Evolutionary conservation across 345 rosid species (phyloP), one percentile per base, ranked within the genome.

Genomic region (Carallia brachiata): DNA sequence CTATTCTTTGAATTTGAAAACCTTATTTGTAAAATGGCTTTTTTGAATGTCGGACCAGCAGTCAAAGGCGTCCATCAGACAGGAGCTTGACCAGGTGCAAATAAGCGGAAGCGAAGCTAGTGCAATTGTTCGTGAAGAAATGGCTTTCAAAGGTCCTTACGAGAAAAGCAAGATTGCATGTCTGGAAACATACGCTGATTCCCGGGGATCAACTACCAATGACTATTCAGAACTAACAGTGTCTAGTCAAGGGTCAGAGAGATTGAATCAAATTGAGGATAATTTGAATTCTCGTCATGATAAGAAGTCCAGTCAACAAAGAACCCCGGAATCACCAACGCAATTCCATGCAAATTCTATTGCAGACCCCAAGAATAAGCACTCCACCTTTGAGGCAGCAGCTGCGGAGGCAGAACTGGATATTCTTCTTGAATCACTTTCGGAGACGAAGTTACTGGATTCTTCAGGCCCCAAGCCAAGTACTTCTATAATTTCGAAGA

Each of bases 381-480:
- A 53, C 12, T 19, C 72, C 2, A 52, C 30, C 30, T 76, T 80
- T 39, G 79, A 84, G 71, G 80, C 86, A 7, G 61, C 84, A 48
- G 80, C 78, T 36, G 81, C 82, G 7, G 91, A 86, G 70, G 80
- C 85, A 19, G 96, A 94, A 66, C 79, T 91, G 18, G 95, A 91
- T 70, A 80, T 73, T 59, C 98, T 89, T 65, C 95, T 89, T 6
- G 61, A 78, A 74, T 87, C 91, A 36, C 79, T 83, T 44, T 18
- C 60, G 8, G 90, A 84, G 67, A 65, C 74, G 59, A 76, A 78
- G 63, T 58, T 69, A 1, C 57, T 47, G 8, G 79, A 79, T 37
- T 48, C 81, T 58, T 61, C 78, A 50, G 40, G 60, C 61, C 7
- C 54, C 48, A 72, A 47, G 68, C 55, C 71, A 10, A 61, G 62